Base-by-base conservation (phyloP, 805 yeast species). In the Candida tibetensis region DNA sequence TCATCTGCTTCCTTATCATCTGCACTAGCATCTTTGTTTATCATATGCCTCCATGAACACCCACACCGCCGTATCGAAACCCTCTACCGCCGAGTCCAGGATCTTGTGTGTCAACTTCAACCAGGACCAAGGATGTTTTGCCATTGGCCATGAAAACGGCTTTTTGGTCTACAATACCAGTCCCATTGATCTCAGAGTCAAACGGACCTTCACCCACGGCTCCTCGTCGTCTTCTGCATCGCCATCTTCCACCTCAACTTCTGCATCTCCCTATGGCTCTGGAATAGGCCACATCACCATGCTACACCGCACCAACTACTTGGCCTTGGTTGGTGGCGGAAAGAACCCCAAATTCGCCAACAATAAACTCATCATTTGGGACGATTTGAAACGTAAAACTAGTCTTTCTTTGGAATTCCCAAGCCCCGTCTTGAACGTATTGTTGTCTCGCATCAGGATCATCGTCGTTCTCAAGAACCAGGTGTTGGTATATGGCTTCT, bases 261-360 rank as follows among this genome's bases (percentile, higher is more conserved):
- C 34, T 43, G 49, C 7, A 4, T 27, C 37, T 16, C 8, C 41
- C 13, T 47, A 48, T 5, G 69, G 68, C 1, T 52, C 66, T 3
- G 96, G 96, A 0, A 80, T 90, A 17, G 95, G 93, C 2, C 66
- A 72, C 23, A 78, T 85, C 2, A 69, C 82, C 31, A 87, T 91
- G 95, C 79, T 91, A 4, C 85, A 88, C 57, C 75, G 96, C 30
- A 89, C 97, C 0, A 91, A 91, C 62, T 90, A 89, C 56, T 71
- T 91, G 37, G 96, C 91, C 1, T 63, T 93, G 30, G 86, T 89
- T 0, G 96, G 97, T 1, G 96, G 96, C 13, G 96, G 96, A 1
- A 72, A 74, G 45, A 74, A 73, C 41, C 96, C 96, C 16, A 72
- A 77, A 44, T 86, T 79, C 52, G 85, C 96, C 1, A 71, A 77